A percentile compares a stretch with the other conserved stretches of the same genome.
Evolutionary conservation across 768 basidiomycete species (phyloP).

Genomic region (Naematelia encephala): DNA sequence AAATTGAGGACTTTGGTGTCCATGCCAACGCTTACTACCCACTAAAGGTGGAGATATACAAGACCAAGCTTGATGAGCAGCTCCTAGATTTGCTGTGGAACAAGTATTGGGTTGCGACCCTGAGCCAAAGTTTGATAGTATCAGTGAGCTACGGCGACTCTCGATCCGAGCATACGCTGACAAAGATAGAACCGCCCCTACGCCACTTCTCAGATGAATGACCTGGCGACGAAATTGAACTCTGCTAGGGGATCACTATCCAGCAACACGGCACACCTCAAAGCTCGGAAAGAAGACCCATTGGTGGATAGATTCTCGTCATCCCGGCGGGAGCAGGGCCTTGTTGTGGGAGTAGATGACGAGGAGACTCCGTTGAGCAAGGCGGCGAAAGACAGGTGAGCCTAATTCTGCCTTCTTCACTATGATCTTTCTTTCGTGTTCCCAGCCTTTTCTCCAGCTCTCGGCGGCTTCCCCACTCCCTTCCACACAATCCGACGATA

Average conservation of each 20-base stretch:
- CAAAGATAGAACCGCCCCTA: constrained; percentile 79
- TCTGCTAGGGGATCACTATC: constrained; percentile 44
- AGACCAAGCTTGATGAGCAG: constrained; percentile 80
- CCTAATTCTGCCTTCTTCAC: constrained; percentile 5
- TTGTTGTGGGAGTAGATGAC: constrained; percentile 59
- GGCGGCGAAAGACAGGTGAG: constrained; percentile 84
- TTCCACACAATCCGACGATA: too few species aligned
- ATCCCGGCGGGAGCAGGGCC: constrained; percentile 57
- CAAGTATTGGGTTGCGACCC: constrained; percentile 98
- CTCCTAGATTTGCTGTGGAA: constrained; percentile 92
- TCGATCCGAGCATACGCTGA: neutral
- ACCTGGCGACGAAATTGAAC: constrained; percentile 79
- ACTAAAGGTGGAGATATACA: constrained; percentile 92
- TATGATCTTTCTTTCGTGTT: neutral
- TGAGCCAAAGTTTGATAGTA: constrained; percentile 87
- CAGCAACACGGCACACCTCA: constrained; percentile 32
- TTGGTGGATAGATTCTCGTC: neutral
- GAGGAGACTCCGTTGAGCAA: constrained; percentile 83
- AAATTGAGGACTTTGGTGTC: constrained; percentile 99
- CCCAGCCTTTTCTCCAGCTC: neutral
- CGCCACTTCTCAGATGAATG: constrained; percentile 82
- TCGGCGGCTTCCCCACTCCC: neutral
- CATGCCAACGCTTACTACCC: constrained; percentile 96
- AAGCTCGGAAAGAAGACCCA: constrained; percentile 10
- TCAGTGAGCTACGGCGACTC: constrained; percentile 58